Percentiles rank a stretch among this genome's conserved stretches.
Conservation (phyloP, 2,329 filamentous ascomycete genomes). For the Leptographium radiaticola region DNA sequence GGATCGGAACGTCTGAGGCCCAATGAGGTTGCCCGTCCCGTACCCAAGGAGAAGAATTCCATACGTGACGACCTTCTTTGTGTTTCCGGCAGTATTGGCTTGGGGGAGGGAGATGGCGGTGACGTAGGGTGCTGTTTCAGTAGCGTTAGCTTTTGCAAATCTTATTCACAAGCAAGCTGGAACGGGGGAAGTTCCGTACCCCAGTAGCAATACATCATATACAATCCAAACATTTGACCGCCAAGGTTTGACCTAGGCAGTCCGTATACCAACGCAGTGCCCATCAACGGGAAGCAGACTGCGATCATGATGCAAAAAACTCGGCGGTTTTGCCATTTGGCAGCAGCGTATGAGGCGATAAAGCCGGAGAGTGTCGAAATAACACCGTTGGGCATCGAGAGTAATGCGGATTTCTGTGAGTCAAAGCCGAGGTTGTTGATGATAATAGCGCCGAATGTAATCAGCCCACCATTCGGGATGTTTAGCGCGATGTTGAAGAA, state of each 20-base stretch:
- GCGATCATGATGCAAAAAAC: constrained; percentile 26
- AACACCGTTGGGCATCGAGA: constrained; percentile 19
- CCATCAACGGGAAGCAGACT: constrained; percentile 22
- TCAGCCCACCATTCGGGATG: constrained; percentile 44
- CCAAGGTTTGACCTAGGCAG: constrained; percentile 14
- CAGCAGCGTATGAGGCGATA: constrained; percentile 27
- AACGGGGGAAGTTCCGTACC: constrained; percentile 7
- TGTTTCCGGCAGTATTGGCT: constrained; percentile 9
- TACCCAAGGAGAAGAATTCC: constrained; percentile 3
- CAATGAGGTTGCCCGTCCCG: constrained; percentile 39
- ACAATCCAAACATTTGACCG: constrained; percentile 25
- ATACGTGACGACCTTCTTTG: constrained; percentile 4
- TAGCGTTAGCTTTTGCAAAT: not conserved
- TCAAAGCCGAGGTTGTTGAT: constrained; percentile 43
- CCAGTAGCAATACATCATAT: constrained; percentile 27
- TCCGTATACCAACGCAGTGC: constrained; percentile 15
- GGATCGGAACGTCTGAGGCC: constrained; percentile 37
- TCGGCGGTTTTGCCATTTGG: constrained; percentile 27
- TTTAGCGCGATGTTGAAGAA: constrained; percentile 38
- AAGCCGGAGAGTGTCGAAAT: constrained; percentile 39
- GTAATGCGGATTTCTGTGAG: constrained; percentile 20
- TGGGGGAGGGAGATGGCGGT: constrained; percentile 8
- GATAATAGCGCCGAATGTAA: constrained; percentile 45
- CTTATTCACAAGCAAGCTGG: not conserved
- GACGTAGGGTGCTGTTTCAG: constrained; percentile 5